A percentile compares a stretch with the other conserved stretches of the same genome.
These are phyloP conservation scores for Cladophialophora yegresii DNA, from an alignment of 2,329 filamentous ascomycete species.

Conservation along the genomic window DNA sequence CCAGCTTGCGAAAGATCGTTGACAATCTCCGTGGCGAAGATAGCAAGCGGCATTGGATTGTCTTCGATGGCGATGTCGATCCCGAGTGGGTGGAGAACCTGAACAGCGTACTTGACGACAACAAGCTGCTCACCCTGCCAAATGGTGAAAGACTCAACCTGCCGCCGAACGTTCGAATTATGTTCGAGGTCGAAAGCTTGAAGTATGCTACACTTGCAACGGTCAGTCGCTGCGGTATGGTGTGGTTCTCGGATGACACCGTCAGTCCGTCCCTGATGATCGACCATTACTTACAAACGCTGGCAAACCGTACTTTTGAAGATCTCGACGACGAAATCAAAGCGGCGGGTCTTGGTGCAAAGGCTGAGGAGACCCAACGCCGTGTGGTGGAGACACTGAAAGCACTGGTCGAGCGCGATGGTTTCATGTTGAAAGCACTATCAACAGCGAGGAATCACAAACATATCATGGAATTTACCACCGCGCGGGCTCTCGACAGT, in stretches of 20 bases:
- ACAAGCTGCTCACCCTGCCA: slow-evolving; percentile 93
- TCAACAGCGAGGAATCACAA: slow-evolving; percentile 74
- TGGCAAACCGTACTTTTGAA: slow-evolving; percentile 83
- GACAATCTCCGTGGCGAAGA: slow-evolving; percentile 98
- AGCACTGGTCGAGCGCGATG: slow-evolving; percentile 72
- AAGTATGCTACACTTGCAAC: slow-evolving; percentile 97
- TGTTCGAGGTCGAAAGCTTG: slow-evolving; percentile 98
- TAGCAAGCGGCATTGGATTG: slow-evolving; percentile 96
- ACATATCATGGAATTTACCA: slow-evolving; percentile 98
- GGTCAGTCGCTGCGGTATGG: slow-evolving; percentile 99
- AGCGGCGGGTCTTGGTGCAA: slow-evolving; percentile 72
- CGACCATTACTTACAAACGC: slow-evolving; percentile 80
- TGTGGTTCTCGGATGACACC: slow-evolving; percentile 99
- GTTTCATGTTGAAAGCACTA: slow-evolving; percentile 77
- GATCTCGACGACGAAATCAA: slow-evolving; percentile 92
- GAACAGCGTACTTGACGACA: slow-evolving; percentile 99
- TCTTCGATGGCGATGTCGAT: slow-evolving; percentile 98
- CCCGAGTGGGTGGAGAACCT: slow-evolving; percentile 99
- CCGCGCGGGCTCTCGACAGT: slow-evolving; percentile 85
- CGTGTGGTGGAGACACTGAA: slow-evolving; percentile 78
- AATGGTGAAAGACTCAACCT: slow-evolving; percentile 97
- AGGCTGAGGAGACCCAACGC: slow-evolving; percentile 75
- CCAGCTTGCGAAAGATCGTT: slow-evolving; percentile 95
- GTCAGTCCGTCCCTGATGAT: slow-evolving; percentile 93
- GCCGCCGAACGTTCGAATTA: slow-evolving; percentile 92